Percentiles rank a stretch among this genome's conserved stretches.
Evolutionary conservation across 371 early-diverging fungal genomes (phyloP).

Genomic region (Mucor circinelloides): DNA sequence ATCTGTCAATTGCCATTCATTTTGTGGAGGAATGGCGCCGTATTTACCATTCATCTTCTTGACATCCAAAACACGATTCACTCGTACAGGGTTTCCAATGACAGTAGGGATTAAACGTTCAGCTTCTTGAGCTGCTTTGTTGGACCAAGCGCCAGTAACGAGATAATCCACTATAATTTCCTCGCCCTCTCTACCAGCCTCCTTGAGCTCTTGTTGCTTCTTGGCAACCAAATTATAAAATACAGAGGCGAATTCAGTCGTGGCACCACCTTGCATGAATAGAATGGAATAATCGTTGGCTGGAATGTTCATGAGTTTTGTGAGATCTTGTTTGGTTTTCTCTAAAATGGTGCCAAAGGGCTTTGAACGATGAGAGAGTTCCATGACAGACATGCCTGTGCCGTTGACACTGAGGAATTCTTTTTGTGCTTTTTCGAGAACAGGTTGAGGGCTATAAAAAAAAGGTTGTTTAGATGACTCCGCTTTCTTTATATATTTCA

Average conservation of each 20-base stretch:
- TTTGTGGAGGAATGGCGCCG: conserved; percentile 56
- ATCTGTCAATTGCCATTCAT: conserved; percentile 74
- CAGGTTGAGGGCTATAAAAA: conserved; percentile 60
- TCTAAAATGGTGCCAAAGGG: conserved; percentile 77
- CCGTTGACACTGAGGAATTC: conserved; percentile 82
- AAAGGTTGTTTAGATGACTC: background rate
- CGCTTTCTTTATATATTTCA: background rate
- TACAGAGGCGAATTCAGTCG: conserved; percentile 88
- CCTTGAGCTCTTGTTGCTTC: conserved; percentile 56
- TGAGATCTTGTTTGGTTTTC: conserved; percentile 72
- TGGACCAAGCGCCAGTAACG: conserved; percentile 95
- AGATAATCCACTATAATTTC: conserved; percentile 79
- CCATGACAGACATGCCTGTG: conserved; percentile 91
- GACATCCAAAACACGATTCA: conserved; percentile 69
- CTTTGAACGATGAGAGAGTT: conserved; percentile 91
- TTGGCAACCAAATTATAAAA: conserved; percentile 84
- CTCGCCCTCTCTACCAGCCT: conserved; percentile 24
- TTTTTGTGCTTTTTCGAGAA: conserved; percentile 79
- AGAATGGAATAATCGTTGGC: conserved; percentile 78
- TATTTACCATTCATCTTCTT: conserved; percentile 53
- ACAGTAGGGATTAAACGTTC: conserved; percentile 65
- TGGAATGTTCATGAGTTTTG: conserved; percentile 78
- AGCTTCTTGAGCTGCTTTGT: conserved; percentile 88
- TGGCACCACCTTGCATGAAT: conserved; percentile 96
- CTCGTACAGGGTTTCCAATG: conserved; percentile 37